Evolutionary conservation across 2,329 filamentous ascomycete genomes (phyloP).

Genomic region (Beauveria australis): DNA sequence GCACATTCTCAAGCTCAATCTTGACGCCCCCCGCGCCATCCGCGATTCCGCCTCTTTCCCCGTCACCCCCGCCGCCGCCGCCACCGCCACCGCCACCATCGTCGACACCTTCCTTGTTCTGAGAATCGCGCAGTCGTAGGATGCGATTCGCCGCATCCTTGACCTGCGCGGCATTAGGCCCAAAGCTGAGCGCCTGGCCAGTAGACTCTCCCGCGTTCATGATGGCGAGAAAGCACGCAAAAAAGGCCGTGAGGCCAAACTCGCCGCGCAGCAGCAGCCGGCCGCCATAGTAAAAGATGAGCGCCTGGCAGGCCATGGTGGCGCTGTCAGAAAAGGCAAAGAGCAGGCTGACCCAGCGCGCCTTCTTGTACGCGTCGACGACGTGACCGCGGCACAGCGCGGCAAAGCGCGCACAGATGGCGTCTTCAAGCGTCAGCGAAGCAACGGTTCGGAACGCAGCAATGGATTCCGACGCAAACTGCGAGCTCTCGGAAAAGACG

Average conservation of each 20-base stretch:
- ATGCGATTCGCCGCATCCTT: slow-evolving; percentile 53
- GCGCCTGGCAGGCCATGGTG: slow-evolving; percentile 53
- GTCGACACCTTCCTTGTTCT: slow-evolving; percentile 24
- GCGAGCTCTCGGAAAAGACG: slow-evolving; percentile 63
- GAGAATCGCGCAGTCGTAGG: slow-evolving; percentile 39
- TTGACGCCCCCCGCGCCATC: slow-evolving; percentile 41
- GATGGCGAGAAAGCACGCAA: slow-evolving; percentile 56
- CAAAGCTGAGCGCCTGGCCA: slow-evolving; percentile 59
- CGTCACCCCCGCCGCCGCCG: slow-evolving; percentile 15
- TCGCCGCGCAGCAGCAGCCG: slow-evolving; percentile 46
- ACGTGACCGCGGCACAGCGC: slow-evolving; percentile 52
- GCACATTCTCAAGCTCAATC: slow-evolving; percentile 47
- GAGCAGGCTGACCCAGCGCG: slow-evolving; percentile 53
- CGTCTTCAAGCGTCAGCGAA: slow-evolving; percentile 60
- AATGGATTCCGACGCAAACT: slow-evolving; percentile 68
- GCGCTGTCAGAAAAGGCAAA: slow-evolving; percentile 64
- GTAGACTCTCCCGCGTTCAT: slow-evolving; percentile 60
- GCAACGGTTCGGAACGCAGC: slow-evolving; percentile 66
- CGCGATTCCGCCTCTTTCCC: slow-evolving; percentile 21
- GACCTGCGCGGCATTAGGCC: slow-evolving; percentile 54
- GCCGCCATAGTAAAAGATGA: slow-evolving; percentile 61
- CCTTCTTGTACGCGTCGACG: slow-evolving; percentile 48
- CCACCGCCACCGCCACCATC: slow-evolving; percentile 18
- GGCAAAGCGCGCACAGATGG: slow-evolving; percentile 55
- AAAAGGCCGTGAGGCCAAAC: slow-evolving; percentile 37